phyloP scores from a whole-genome alignment of 192 early-diverging fungal species.

The Entrophospora sp. region DNA sequence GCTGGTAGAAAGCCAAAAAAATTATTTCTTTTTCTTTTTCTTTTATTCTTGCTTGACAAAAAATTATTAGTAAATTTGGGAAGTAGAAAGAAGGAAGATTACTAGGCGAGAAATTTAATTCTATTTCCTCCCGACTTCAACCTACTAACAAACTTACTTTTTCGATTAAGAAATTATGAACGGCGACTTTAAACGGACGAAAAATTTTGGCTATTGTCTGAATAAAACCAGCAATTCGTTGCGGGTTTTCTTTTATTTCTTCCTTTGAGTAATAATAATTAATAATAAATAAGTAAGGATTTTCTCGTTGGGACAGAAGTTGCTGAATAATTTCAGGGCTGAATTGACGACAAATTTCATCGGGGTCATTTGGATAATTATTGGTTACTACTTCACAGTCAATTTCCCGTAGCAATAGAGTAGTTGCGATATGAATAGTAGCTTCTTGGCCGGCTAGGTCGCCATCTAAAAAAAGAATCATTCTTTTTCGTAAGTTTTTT shows the following conservation, averaged over 20 bases:
- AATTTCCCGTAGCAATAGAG: not conserved
- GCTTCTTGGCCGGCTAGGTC: not conserved
- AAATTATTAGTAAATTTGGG: not conserved
- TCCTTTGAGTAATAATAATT: not conserved
- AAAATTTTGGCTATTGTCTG: not conserved
- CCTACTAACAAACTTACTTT: not conserved
- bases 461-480: slow-evolving; percentile 5
- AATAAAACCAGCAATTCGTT: not conserved
- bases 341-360: not conserved
- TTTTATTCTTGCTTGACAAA: not conserved
- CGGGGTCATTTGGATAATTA: not conserved
- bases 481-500: not conserved
- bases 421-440: not conserved
- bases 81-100: not conserved
- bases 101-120: not conserved
- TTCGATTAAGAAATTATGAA: not conserved
- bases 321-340: not conserved
- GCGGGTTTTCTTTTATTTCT: not conserved
- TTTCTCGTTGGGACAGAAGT: not conserved
- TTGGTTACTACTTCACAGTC: not conserved
- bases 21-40: slow-evolving; percentile 8
- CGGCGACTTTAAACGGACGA: not conserved
- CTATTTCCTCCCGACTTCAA: not conserved
- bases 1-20: not conserved
- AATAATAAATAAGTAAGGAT: slow-evolving; percentile 5